phyloP scores from a whole-genome alignment of 768 basidiomycete genomes.

The Neoboletus subvelutipes region DNA sequence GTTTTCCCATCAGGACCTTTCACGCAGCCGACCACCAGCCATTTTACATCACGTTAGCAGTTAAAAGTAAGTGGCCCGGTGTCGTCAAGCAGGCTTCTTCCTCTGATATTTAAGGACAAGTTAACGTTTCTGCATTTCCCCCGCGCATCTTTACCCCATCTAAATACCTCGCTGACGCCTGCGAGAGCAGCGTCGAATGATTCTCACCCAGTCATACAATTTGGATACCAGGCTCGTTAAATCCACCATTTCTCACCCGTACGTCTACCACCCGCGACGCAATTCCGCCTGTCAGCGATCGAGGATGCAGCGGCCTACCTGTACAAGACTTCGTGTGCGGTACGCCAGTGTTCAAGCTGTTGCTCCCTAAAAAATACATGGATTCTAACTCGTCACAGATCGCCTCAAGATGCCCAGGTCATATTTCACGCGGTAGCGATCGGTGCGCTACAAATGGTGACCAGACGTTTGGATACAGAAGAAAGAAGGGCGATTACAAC shows the following conservation, averaged over 20 bases:
- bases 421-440: slow-evolving; percentile 73
- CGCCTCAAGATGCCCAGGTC: slow-evolving; percentile 64
- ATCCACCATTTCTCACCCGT: slow-evolving; percentile 25
- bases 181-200: slow-evolving; percentile 23
- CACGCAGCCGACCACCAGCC: slow-evolving; percentile 32
- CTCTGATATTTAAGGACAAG: slow-evolving; percentile 33
- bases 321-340: slow-evolving; percentile 57
- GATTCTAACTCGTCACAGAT: slow-evolving; percentile 30
- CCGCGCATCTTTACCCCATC: slow-evolving; percentile 10
- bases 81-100: slow-evolving; percentile 18
- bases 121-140: slow-evolving; percentile 12
- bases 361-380: background rate
- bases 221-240: slow-evolving; percentile 29
- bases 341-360: slow-evolving; percentile 10
- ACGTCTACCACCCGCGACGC: slow-evolving; percentile 19
- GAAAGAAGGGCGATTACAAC: slow-evolving; percentile 69
- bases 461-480: slow-evolving; percentile 71
- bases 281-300: slow-evolving; percentile 11
- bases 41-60: slow-evolving; percentile 34
- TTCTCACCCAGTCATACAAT: slow-evolving; percentile 25
- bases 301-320: slow-evolving; percentile 68
- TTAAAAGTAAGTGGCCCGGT: slow-evolving; percentile 31
- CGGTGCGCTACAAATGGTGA: slow-evolving; percentile 60
- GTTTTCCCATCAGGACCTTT: slow-evolving; percentile 28
- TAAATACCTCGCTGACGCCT: slow-evolving; percentile 11